Evolutionary conservation across 2,329 filamentous ascomycete species (phyloP).

Genomic region (Stromatinia cepivora): DNA sequence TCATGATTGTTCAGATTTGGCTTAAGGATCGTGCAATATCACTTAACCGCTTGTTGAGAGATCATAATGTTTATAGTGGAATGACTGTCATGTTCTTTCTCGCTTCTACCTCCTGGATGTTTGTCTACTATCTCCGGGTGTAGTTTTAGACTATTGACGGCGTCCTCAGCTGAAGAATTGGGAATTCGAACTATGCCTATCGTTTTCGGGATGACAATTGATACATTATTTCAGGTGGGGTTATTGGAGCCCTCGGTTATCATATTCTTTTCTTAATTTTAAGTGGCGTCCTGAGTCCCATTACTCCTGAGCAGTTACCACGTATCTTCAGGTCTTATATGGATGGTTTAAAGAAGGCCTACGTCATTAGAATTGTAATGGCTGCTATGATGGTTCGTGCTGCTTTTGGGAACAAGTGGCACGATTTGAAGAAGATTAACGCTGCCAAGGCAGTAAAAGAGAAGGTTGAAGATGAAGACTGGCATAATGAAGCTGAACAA

Average conservation of each 20-base stretch:
- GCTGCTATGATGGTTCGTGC: not conserved
- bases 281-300: not conserved
- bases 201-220: constrained; percentile 28
- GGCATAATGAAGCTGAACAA: accelerated
- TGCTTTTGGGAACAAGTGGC: too few relatives aligned
- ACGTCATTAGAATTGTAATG: not conserved
- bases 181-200: constrained; percentile 44
- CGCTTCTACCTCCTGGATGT: constrained; percentile 41
- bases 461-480: not conserved
- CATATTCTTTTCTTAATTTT: not conserved
- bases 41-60: not conserved
- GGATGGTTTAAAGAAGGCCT: not conserved
- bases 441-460: not conserved
- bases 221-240: not conserved
- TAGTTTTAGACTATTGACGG: constrained; percentile 50
- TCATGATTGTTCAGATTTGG: constrained; percentile 24
- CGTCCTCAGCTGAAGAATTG: constrained; percentile 37
- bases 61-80: constrained; percentile 39
- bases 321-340: not conserved
- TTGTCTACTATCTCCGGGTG: constrained; percentile 45
- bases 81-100: constrained; percentile 42
- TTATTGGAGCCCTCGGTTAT: not conserved
- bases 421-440: not conserved
- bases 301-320: not conserved
- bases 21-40: not conserved